Conservation (phyloP, 768 basidiomycete genomes). For the Kwoniella bestiolae region DNA sequence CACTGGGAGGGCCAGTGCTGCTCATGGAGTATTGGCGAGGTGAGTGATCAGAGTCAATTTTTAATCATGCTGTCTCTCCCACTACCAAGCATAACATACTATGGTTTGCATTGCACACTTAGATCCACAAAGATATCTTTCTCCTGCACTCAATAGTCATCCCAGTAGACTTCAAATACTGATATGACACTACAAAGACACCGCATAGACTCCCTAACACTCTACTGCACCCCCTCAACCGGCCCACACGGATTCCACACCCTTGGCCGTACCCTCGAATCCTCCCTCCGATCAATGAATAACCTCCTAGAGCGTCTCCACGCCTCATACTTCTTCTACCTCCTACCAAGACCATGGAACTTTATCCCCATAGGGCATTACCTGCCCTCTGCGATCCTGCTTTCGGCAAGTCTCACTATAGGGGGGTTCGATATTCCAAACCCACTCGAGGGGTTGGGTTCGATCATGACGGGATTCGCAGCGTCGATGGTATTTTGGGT, state of each 20-base stretch:
- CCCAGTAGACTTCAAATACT: no score
- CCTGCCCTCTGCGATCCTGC: constrained; percentile 81
- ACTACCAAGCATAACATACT: no score
- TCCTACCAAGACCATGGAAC: constrained; percentile 67
- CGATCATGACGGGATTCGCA: constrained; percentile 54
- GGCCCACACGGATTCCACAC: constrained; percentile 97
- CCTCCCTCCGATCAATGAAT: constrained; percentile 83
- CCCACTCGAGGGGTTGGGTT: constrained; percentile 68
- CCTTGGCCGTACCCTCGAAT: constrained; percentile 86
- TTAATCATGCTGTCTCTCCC: no score
- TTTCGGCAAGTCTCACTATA: constrained; percentile 84
- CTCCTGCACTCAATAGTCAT: no score
- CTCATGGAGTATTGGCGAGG: constrained; percentile 89
- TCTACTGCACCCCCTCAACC: constrained; percentile 81
- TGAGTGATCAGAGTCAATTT: constrained; percentile 59
- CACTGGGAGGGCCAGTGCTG: constrained; percentile 78
- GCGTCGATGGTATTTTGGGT: constrained; percentile 29
- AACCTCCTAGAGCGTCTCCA: constrained; percentile 95
- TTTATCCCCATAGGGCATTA: constrained; percentile 91
- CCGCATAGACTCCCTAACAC: constrained; percentile 89
- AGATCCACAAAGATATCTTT: no score
- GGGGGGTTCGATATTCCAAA: constrained; percentile 65
- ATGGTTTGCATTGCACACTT: no score
- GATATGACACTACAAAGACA: constrained; percentile 72
- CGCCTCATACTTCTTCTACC: constrained; percentile 96